Base-by-base conservation (phyloP, 192 early-diverging fungal genomes). In the Irineochytrium annulatum region DNA sequence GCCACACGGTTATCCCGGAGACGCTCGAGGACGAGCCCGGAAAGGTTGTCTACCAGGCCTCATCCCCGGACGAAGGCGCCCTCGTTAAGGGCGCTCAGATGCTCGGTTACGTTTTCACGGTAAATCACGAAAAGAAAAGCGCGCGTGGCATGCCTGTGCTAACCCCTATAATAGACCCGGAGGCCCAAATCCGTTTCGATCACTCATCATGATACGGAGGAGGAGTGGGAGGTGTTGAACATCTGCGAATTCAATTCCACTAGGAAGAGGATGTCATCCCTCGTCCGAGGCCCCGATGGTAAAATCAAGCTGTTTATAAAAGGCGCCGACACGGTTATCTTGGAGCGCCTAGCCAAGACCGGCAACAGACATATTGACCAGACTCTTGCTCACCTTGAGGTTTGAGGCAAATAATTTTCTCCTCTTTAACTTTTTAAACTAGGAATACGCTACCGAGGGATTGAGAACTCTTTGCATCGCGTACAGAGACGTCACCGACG, bases 1-100 rank as follows among this genome's bases (percentile, higher is more conserved):
- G 96, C 68, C 96, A 99, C 69, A 99, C 96, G 6, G 96, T 99
- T 31, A 99, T 99, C 62, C 94, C 96, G n/a, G 96, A 99, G 70
- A 20, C 49, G 63, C 77, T 72, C 59, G 77, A 79, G 22, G 62
- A 74, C 35, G 79, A 78, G 19, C 81, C 81, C 0, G 74, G 71
- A 1, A 84, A 87, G 29, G 86, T 97, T 48, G 70, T 86, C 11
- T 99, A 96, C 78, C 94, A 99, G 71, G 94, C 96, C 3, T 89
- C 90, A 0, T 97, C 94, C 2, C 96, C 96, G 0, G 96, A 99
- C 67, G 96, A 99, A 70, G 93, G 86, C 37, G 96, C 96, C 1
- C 72, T 99, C 30, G 89, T 89, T 14, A 76, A 84, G 55, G 86
- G 81, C 14, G 83, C 86, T 30, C 75, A 76, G 59, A 51, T 66